Conservation (phyloP, 139 green algal genomes). For the Raphidocelis subcapitata region DNA sequence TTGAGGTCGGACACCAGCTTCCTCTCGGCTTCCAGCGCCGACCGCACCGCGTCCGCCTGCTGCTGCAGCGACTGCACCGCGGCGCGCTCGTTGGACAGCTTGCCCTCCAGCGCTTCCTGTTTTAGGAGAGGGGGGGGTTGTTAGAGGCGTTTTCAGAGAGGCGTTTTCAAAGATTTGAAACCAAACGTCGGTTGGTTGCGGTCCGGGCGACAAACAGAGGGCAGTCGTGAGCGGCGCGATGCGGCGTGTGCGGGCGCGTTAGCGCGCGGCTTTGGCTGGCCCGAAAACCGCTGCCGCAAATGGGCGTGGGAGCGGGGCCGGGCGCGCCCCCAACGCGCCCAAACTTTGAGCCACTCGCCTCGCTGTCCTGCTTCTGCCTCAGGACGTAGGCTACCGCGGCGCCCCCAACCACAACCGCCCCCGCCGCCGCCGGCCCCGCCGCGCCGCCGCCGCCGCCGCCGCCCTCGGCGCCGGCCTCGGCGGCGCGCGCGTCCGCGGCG, state of each 20-base stretch:
- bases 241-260: too few relatives aligned
- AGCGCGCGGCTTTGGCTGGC: too few relatives aligned
- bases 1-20: conserved; percentile 22
- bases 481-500: too few relatives aligned
- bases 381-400: conserved; percentile 4
- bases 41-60: neutral
- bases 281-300: too few relatives aligned
- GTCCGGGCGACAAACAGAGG: too few relatives aligned
- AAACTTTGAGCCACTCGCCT: neutral
- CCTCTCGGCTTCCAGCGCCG: conserved; percentile 23
- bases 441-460: too few relatives aligned
- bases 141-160: neutral
- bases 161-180: too few relatives aligned
- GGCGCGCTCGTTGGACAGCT: conserved; percentile 17
- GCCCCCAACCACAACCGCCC: conserved; percentile 8
- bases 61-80: neutral
- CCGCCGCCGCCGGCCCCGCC: too few relatives aligned
- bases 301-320: too few relatives aligned
- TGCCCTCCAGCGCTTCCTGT: conserved; percentile 20
- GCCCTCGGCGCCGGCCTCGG: too few relatives aligned
- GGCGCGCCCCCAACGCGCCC: neutral
- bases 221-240: too few relatives aligned
- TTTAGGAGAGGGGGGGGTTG: neutral
- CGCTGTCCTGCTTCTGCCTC: conserved; percentile 27
- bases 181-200: too few relatives aligned